Evolutionary conservation across 768 basidiomycete genomes (phyloP).

Genomic region (Gautieria morchelliformis): DNA sequence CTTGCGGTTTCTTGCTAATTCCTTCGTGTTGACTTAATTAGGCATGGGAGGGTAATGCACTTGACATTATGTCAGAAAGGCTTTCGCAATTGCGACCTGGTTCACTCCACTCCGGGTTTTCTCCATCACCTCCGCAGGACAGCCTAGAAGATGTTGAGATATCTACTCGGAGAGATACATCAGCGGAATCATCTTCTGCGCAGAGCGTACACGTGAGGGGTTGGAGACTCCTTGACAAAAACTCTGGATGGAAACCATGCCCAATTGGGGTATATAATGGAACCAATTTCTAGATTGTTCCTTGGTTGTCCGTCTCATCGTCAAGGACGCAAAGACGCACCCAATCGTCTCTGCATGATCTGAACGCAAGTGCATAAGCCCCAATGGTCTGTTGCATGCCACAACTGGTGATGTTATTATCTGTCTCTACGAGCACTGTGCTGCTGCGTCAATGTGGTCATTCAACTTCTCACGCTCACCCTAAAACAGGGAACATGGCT

Average conservation of each 20-base stretch:
- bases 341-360: too few relatives aligned
- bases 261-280: constrained; percentile 52
- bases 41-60: constrained; percentile 42
- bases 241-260: constrained; percentile 47
- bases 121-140: too few relatives aligned
- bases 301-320: too few relatives aligned
- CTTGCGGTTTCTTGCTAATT: background rate
- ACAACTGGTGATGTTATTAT: too few relatives aligned
- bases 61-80: constrained; percentile 48
- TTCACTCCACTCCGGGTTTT: background rate
- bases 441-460: too few relatives aligned
- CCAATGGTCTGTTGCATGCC: too few relatives aligned
- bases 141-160: constrained; percentile 14
- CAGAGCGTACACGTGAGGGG: constrained; percentile 22
- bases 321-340: too few relatives aligned
- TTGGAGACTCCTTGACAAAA: constrained; percentile 42
- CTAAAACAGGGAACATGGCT: too few relatives aligned
- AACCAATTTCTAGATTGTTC: background rate
- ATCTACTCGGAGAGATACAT: constrained; percentile 3
- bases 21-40: constrained; percentile 14
- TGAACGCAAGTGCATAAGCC: too few relatives aligned
- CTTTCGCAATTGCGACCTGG: constrained; percentile 25
- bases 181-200: background rate
- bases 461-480: too few relatives aligned
- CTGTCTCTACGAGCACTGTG: too few relatives aligned